These are phyloP conservation scores for Oidium heveae DNA, from an alignment of 2,329 filamentous ascomycete genomes.

Conservation along the genomic window DNA sequence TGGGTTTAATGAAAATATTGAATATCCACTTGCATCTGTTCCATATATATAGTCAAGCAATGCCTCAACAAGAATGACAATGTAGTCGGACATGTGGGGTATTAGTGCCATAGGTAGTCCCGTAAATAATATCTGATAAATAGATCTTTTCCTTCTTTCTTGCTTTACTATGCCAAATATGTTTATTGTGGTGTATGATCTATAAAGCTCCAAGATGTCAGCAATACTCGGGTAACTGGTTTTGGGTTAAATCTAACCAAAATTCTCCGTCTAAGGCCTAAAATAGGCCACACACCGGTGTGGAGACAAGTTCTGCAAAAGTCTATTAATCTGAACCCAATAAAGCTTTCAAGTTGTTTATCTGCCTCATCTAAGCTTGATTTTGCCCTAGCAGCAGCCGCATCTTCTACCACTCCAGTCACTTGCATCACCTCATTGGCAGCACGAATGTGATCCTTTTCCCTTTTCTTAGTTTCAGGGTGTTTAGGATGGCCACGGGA, in stretches of 20 bases:
- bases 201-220: conserved; percentile 11
- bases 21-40: conserved; percentile 5
- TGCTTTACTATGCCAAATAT: conserved; percentile 9
- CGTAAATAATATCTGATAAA: conserved; percentile 7
- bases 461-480: conserved; percentile 12
- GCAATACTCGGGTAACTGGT: neutral
- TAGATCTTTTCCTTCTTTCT: conserved; percentile 6
- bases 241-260: conserved; percentile 7
- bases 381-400: conserved; percentile 8
- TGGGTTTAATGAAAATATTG: neutral
- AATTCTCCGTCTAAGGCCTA: conserved; percentile 12
- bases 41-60: conserved; percentile 7
- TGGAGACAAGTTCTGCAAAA: conserved; percentile 8
- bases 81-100: conserved; percentile 11
- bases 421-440: conserved; percentile 16
- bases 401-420: conserved; percentile 14
- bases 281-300: conserved; percentile 13
- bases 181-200: conserved; percentile 8
- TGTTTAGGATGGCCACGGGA: conserved; percentile 13
- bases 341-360: conserved; percentile 10
- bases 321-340: conserved; percentile 11
- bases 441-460: conserved; percentile 13
- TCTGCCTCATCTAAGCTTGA: conserved; percentile 4
- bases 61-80: conserved; percentile 6
- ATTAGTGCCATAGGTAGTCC: conserved; percentile 12